Base-by-base conservation (phyloP, 1,139 yeast genomes). In the Lodderomyces metapsilosis region DNA sequence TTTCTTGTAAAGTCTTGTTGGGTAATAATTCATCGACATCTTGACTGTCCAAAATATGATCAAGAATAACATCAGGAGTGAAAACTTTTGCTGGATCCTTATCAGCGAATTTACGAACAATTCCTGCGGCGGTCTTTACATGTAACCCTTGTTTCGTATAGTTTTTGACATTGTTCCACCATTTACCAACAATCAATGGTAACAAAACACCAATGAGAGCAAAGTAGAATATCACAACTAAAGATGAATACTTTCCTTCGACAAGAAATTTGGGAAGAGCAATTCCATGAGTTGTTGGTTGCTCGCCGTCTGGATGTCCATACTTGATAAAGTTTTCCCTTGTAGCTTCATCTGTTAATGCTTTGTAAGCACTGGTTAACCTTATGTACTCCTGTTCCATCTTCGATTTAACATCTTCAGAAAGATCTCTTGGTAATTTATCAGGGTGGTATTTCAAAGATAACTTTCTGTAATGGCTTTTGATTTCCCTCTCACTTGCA, bases 291-390 rank as follows among this genome's bases (percentile, higher is more conserved):
- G 84, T 71, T n/a, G 86, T 75, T 37, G 88, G 88, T 62, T 88
- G 96, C 38, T 95, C 96, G 32, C 98, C 98, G 66, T 94, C 98
- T 5, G 99, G 99, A 60, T 94, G 96, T 36, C 99, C 99, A 57
- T 84, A 92, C 55, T 80, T 83, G 57, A 84, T 69, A 60, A 78
- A 91, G 61, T 94, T 94, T 51, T 86, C 88, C 54, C 82, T 82
- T 9, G 89, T 82, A 25, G 74, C 79, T 52, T 88, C 96, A 63
- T 94, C 98, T 10, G 98, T 94, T 52, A 94, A 76, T 0, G 98
- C 88, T 63, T 89, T 87, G 66, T 94, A 89, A 21, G 99, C 99
- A 63, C 88, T 86, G 46, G 89, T 85, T 56, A 94, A 85, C 52
- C 79, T 74, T 37, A 91, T 94, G 62, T 81, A 92, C 40, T 78